These are phyloP conservation scores for Entomortierella parvispora DNA, from an alignment of 192 early-diverging fungal species.

Conservation along the genomic window DNA sequence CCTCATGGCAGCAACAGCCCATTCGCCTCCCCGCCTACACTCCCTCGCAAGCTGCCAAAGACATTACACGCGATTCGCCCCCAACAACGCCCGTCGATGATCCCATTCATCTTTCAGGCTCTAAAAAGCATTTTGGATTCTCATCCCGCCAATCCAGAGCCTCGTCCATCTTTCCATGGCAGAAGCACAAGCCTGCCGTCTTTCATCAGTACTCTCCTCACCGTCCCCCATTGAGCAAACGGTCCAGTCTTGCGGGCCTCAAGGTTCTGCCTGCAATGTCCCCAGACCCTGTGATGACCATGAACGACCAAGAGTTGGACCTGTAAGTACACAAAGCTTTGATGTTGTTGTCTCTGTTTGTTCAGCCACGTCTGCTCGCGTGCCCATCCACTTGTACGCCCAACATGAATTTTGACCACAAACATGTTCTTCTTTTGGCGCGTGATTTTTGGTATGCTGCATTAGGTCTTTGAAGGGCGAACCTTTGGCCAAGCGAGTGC, in stretches of 20 bases:
- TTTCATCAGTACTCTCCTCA: constrained; percentile 50
- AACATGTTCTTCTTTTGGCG: too few species aligned
- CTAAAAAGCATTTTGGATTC: constrained; percentile 49
- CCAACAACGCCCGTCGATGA: constrained; percentile 36
- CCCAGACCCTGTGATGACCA: constrained; percentile 25
- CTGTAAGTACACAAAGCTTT: constrained; percentile 13
- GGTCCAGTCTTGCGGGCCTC: constrained; percentile 41
- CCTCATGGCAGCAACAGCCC: constrained; percentile 42
- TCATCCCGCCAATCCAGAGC: constrained; percentile 38
- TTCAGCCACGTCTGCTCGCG: not conserved
- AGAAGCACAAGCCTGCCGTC: constrained; percentile 46
- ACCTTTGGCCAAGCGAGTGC: constrained; percentile 14
- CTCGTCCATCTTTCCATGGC: constrained; percentile 48
- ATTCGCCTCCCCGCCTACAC: constrained; percentile 43
- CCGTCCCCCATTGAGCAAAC: constrained; percentile 44
- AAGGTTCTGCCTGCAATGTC: constrained; percentile 34
- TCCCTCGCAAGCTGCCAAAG: constrained; percentile 29
- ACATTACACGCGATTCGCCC: constrained; percentile 18
- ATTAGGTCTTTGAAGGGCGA: constrained; percentile 33
- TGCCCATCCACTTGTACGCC: too few species aligned
- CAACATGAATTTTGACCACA: too few species aligned
- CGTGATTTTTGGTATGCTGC: too few species aligned
- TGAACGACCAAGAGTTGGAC: constrained; percentile 26
- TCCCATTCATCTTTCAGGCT: constrained; percentile 28
- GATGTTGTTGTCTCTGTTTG: not conserved